These are phyloP conservation scores for Atkinsonella hypoxylon DNA, from an alignment of 2,329 filamentous ascomycete genomes.

Conservation along the genomic window DNA sequence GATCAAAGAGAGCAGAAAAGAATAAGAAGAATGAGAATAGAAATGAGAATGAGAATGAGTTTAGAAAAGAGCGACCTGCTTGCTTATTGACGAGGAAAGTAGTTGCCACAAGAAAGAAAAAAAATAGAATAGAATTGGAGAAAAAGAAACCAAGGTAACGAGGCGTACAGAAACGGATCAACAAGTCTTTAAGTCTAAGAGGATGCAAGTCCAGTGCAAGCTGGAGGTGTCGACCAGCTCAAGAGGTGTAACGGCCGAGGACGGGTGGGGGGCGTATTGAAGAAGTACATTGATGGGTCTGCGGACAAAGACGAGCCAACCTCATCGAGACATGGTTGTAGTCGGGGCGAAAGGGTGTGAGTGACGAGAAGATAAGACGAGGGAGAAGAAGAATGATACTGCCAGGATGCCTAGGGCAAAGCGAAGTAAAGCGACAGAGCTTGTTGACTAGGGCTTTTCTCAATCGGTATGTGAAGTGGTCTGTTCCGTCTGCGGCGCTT, in stretches of 20 bases:
- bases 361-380: neutral
- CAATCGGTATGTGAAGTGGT: slow-evolving; percentile 9
- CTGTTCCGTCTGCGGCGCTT: slow-evolving; percentile 6
- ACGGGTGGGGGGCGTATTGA: slow-evolving; percentile 18
- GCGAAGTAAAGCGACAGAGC: too few species aligned
- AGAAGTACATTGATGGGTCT: slow-evolving; percentile 17
- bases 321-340: slow-evolving; percentile 32
- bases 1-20: neutral
- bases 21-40: neutral
- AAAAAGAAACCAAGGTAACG: slow-evolving; percentile 11
- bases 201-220: slow-evolving; percentile 9
- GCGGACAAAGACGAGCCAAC: slow-evolving; percentile 28
- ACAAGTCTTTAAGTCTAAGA: slow-evolving; percentile 2
- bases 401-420: slow-evolving; percentile 2
- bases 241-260: slow-evolving; percentile 22
- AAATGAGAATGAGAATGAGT: neutral
- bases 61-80: neutral
- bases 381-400: neutral
- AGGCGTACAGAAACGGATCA: slow-evolving; percentile 14
- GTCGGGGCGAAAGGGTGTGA: slow-evolving; percentile 8
- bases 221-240: slow-evolving; percentile 36
- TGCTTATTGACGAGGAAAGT: slow-evolving; percentile 1
- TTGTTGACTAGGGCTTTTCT: slow-evolving; percentile 6
- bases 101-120: slow-evolving; percentile 8
- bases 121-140: too few species aligned